These are phyloP conservation scores for Coemansia sp. DNA, from an alignment of 192 early-diverging fungal species.

Conservation along the genomic window DNA sequence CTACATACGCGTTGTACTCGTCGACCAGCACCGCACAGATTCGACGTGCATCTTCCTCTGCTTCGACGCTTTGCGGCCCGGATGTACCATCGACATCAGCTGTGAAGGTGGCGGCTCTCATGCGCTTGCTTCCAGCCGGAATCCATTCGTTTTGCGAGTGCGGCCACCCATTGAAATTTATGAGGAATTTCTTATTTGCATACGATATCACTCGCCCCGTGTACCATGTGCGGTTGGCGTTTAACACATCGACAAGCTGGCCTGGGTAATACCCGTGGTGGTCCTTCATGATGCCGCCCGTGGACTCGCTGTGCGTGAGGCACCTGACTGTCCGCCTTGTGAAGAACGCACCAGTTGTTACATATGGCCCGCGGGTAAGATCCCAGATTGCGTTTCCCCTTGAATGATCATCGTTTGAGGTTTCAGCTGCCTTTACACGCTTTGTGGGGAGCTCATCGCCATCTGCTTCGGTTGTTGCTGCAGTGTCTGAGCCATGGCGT, in stretches of 20 bases:
- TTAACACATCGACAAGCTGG: conserved; percentile 49
- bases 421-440: not conserved
- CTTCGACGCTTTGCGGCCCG: conserved; percentile 9
- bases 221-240: conserved; percentile 52
- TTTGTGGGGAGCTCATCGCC: not conserved
- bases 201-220: conserved; percentile 44
- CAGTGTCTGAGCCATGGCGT: not conserved
- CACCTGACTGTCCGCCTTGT: conserved; percentile 47
- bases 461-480: not conserved
- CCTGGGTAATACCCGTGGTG: conserved; percentile 53
- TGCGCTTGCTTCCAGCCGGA: conserved; percentile 40
- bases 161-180: conserved; percentile 42
- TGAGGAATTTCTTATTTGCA: conserved; percentile 41
- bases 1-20: conserved; percentile 45
- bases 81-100: not conserved
- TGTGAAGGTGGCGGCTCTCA: conserved; percentile 15
- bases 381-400: conserved; percentile 34
- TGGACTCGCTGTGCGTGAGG: conserved; percentile 46
- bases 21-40: conserved; percentile 40
- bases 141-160: conserved; percentile 55
- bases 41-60: conserved; percentile 42
- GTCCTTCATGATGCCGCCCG: conserved; percentile 50
- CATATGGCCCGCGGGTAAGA: conserved; percentile 33
- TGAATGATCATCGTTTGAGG: not conserved
- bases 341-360: conserved; percentile 51